These are phyloP conservation scores for Pleurotus pulmonarius DNA, from an alignment of 768 basidiomycete species.

Conservation along the genomic window DNA sequence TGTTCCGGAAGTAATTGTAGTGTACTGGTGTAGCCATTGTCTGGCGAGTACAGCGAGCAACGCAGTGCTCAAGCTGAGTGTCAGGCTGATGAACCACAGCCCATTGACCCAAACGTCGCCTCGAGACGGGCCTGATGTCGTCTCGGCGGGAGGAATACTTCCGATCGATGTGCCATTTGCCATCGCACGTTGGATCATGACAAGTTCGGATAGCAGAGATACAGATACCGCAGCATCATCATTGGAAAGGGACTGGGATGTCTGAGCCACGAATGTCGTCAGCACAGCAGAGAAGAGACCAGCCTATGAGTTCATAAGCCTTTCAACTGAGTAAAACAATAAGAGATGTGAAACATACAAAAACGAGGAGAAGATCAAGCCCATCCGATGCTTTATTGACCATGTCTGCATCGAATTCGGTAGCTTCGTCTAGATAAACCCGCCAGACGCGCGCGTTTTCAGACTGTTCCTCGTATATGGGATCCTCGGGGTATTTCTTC, in stretches of 20 bases:
- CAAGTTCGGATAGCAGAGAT: background rate
- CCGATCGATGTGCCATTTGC: background rate
- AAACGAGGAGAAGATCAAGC: conserved; percentile 41
- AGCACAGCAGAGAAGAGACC: conserved; percentile 38
- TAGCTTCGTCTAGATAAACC: conserved; percentile 38
- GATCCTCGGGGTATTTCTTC: no score
- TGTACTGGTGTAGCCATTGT: conserved; percentile 39
- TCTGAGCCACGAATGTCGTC: conserved; percentile 34
- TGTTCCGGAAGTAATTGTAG: conserved; percentile 30
- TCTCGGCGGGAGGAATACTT: background rate
- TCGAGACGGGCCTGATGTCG: conserved; percentile 5
- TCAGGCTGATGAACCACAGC: conserved; percentile 41
- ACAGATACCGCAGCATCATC: background rate
- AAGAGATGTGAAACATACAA: conserved; percentile 25
- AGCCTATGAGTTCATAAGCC: conserved; percentile 15
- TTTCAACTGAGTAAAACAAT: background rate
- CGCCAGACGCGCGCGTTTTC: conserved; percentile 25
- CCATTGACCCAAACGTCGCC: conserved; percentile 32
- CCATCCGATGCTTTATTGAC: conserved; percentile 37
- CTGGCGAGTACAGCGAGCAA: conserved; percentile 43
- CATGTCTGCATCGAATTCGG: conserved; percentile 27
- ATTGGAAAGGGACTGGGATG: conserved; percentile 5
- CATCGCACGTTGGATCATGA: no score
- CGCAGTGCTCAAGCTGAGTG: conserved; percentile 38
- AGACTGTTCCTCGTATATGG: no score